phyloP scores from a whole-genome alignment of 495 filamentous ascomycete species.

The Articulospora tetracladia region DNA sequence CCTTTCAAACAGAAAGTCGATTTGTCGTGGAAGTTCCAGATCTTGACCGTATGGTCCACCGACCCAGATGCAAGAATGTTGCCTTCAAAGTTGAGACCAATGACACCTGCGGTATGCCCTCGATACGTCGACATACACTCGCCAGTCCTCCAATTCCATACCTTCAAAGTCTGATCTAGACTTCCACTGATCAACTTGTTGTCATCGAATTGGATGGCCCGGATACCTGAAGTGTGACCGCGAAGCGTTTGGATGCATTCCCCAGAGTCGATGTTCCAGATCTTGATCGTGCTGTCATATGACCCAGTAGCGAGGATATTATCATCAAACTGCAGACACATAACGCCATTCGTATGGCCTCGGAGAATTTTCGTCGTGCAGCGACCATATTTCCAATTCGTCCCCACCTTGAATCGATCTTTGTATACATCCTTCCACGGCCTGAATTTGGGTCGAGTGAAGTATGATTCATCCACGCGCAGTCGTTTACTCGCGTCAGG shows the following conservation, averaged over 20 bases:
- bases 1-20: conserved; percentile 73
- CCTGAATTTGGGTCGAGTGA: conserved; percentile 39
- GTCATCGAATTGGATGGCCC: conserved; percentile 91
- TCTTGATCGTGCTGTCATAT: conserved; percentile 91
- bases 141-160: conserved; percentile 97
- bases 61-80: conserved; percentile 84
- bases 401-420: conserved; percentile 83
- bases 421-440: conserved; percentile 95
- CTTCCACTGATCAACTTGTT: conserved; percentile 83
- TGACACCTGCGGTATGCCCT: conserved; percentile 75
- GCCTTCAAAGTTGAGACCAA: conserved; percentile 80
- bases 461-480: conserved; percentile 19
- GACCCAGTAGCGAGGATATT: conserved; percentile 90
- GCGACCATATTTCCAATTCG: conserved; percentile 93
- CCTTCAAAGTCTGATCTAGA: conserved; percentile 74
- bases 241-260: conserved; percentile 76
- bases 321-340: conserved; percentile 94
- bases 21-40: conserved; percentile 89
- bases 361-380: conserved; percentile 77
- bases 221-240: conserved; percentile 78
- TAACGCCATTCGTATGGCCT: conserved; percentile 92
- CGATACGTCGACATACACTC: conserved; percentile 77
- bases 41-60: conserved; percentile 82
- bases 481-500: conserved; percentile 43
- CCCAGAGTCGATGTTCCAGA: conserved; percentile 90